A percentile compares a stretch with the other conserved stretches of the same genome.
These are phyloP conservation scores for Aspergillus brasiliensis DNA, from an alignment of 2,329 filamentous ascomycete species.

Conservation along the genomic window DNA sequence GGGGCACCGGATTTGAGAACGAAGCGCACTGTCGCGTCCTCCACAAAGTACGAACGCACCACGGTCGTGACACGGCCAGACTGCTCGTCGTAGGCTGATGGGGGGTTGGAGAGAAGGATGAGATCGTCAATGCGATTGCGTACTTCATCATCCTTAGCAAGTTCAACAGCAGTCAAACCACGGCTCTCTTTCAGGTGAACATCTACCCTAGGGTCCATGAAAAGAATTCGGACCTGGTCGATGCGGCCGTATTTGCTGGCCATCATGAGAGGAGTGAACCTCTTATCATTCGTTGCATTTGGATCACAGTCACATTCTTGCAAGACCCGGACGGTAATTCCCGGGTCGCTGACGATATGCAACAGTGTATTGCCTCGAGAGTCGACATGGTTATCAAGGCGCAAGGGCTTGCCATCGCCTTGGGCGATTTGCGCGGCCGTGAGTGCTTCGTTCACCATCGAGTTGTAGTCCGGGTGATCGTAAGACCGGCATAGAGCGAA, in stretches of 20 bases:
- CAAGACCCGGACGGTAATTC: conserved; percentile 73
- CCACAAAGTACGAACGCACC: conserved; percentile 93
- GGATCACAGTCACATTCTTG: conserved; percentile 89
- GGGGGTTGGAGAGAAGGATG: conserved; percentile 73
- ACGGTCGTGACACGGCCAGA: conserved; percentile 88
- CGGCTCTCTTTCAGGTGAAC: conserved; percentile 79
- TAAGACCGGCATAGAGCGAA: conserved; percentile 96
- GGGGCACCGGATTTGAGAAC: conserved; percentile 93
- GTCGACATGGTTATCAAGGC: conserved; percentile 91
- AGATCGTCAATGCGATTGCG: conserved; percentile 95
- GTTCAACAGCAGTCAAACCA: conserved; percentile 88
- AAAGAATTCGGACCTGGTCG: conserved; percentile 87
- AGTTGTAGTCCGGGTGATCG: conserved; percentile 81
- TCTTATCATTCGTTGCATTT: conserved; percentile 92
- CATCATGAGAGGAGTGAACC: conserved; percentile 94
- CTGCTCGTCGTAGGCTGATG: conserved; percentile 54
- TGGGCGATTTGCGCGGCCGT: conserved; percentile 73
- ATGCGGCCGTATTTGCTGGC: conserved; percentile 97
- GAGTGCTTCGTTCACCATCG: conserved; percentile 84
- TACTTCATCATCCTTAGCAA: conserved; percentile 97
- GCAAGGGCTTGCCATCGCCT: conserved; percentile 75
- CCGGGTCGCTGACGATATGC: conserved; percentile 90
- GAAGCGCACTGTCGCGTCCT: conserved; percentile 89
- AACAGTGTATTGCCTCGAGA: conserved; percentile 89
- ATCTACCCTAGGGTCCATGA: conserved; percentile 85